Conservation (phyloP, 2,329 filamentous ascomycete genomes). For the Aspergillus floridensis region DNA sequence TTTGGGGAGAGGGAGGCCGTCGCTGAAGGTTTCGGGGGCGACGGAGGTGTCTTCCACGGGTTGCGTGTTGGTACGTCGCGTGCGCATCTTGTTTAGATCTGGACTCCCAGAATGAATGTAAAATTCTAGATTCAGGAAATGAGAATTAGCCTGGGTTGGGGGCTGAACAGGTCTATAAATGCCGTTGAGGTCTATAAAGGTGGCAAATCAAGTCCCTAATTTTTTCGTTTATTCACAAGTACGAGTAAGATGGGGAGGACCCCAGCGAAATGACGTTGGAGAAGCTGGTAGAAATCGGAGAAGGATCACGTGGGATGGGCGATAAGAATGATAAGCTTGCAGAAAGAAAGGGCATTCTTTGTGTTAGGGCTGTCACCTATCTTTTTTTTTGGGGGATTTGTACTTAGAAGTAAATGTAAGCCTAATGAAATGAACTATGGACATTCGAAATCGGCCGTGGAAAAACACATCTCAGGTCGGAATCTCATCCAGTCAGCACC, state of each 20-base stretch:
- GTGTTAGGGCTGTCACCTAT: background rate
- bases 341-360: background rate
- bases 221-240: background rate
- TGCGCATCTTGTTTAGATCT: constrained; percentile 30
- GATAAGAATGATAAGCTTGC: background rate
- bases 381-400: background rate
- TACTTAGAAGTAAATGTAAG: background rate
- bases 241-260: background rate
- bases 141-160: background rate
- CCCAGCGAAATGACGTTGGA: background rate
- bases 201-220: background rate
- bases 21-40: constrained; percentile 57
- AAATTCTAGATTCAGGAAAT: too few relatives aligned
- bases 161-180: background rate
- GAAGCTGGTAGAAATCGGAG: background rate
- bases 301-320: background rate
- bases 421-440: background rate
- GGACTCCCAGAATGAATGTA: background rate
- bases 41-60: constrained; percentile 37
- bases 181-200: background rate
- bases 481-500: background rate
- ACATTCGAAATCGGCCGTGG: background rate
- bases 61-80: constrained; percentile 35
- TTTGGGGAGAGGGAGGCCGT: constrained; percentile 70
- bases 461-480: background rate